Base-by-base conservation (phyloP, 352 stramenopile species). In the Phytophthora litchii region DNA sequence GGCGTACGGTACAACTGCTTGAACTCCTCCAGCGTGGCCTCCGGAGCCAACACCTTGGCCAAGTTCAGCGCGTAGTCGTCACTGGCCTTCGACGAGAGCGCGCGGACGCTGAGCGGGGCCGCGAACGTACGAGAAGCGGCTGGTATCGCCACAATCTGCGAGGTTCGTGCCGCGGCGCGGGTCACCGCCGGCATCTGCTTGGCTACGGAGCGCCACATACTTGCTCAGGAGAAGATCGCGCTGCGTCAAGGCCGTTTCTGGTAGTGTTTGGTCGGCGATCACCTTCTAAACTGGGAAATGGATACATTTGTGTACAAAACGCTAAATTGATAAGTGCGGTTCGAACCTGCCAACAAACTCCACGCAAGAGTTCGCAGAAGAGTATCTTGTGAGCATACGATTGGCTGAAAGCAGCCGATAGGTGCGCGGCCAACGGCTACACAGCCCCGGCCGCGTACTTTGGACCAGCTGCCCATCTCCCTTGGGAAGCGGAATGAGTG, bases 1-100 rank as follows among this genome's bases (percentile, higher is more conserved):
- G 86, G 83, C 21, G 76, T 89, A 41, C 83, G 74, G 60, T 94
- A 94, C 57, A 90, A 67, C 54, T 76, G 66, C 44, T 83, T 59
- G 65, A 91, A 92, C 66, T 92, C 83, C 16, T 81, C 55, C 14
- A 92, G 72, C 41, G 88, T 81, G 10, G 45, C 52, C 40, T 86
- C 77, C 6, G 80, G 72, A 32, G 66, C 70, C 36, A 94, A 63
- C 21, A 78, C 66, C 55, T 75, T 88, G 34, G 81, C 68, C 34
- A 94, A 37, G 36, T 91, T 81, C 53, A 87, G 68, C 21, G 74
- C 41, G 21, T 76, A 79, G 46, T 70, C 67, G 23, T 58, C 52
- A 41, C 45, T 57, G 37, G 53, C 53, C 27, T 59, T 57, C 29
- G 51, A 63, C 52, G 67, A 70, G 44, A 69, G 46, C 43, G 52